phyloP scores from a whole-genome alignment of 805 yeast genomes.

The Candida dajiaensis region DNA sequence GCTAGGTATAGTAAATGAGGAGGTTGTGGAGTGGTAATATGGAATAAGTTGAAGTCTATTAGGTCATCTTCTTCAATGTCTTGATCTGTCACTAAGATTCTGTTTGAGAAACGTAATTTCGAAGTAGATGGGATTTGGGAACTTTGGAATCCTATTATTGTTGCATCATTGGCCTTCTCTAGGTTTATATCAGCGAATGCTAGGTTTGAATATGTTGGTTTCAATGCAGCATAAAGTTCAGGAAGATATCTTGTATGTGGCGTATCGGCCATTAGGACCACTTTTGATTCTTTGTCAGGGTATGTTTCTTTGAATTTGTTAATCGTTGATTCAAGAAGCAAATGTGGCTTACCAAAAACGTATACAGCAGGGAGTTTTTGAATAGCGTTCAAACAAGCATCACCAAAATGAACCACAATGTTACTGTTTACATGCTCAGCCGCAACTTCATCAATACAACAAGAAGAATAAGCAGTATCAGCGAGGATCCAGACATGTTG shows the following conservation, averaged over 20 bases:
- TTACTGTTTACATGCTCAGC: slow-evolving; percentile 89
- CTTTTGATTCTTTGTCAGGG: slow-evolving; percentile 32
- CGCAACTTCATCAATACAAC: slow-evolving; percentile 96
- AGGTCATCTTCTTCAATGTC: slow-evolving; percentile 28
- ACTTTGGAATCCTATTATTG: slow-evolving; percentile 35
- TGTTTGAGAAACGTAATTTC: slow-evolving; percentile 24
- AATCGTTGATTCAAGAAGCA: slow-evolving; percentile 38
- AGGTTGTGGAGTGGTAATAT: slow-evolving; percentile 66
- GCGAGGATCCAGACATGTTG: slow-evolving; percentile 76
- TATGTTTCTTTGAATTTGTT: slow-evolving; percentile 37
- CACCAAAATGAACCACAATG: slow-evolving; percentile 87
- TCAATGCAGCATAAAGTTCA: slow-evolving; percentile 31
- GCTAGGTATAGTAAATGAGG: slow-evolving; percentile 73
- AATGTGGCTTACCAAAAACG: slow-evolving; percentile 64
- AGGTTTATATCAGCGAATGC: slow-evolving; percentile 37
- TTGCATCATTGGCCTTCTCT: slow-evolving; percentile 27
- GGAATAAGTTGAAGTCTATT: slow-evolving; percentile 55
- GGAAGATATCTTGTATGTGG: slow-evolving; percentile 47
- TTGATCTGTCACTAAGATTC: slow-evolving; percentile 26
- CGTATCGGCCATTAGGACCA: slow-evolving; percentile 72
- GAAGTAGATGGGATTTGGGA: background rate
- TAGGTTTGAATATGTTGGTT: slow-evolving; percentile 26
- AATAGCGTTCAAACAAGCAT: slow-evolving; percentile 83
- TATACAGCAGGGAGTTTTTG: slow-evolving; percentile 69
- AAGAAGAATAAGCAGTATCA: slow-evolving; percentile 91